Conservation (phyloP, 257 asterid genomes). For the Plantago ovata region DNA sequence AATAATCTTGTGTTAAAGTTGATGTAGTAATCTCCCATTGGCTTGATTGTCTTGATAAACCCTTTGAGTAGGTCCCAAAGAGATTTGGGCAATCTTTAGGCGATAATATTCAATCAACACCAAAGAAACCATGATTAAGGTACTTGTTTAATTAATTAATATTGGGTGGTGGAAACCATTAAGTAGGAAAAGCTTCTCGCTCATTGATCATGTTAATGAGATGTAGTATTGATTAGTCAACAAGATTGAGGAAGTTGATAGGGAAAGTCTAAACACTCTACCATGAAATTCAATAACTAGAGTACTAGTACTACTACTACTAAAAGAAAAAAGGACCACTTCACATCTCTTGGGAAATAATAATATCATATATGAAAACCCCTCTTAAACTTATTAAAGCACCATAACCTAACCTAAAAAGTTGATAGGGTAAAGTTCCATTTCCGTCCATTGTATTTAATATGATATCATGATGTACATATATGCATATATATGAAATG, state of each 20-base stretch:
- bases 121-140: constrained; percentile 54
- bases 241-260: constrained; percentile 37
- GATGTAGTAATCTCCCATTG: constrained; percentile 38
- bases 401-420: too few species aligned
- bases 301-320: too few species aligned
- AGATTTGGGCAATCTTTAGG: constrained; percentile 70
- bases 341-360: not conserved
- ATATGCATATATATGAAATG: too few species aligned
- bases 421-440: too few species aligned
- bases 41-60: constrained; percentile 49
- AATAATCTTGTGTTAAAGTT: constrained; percentile 37
- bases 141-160: constrained; percentile 31
- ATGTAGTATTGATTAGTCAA: constrained; percentile 45
- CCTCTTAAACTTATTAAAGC: too few species aligned
- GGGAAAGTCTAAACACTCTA: constrained; percentile 27
- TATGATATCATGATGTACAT: too few species aligned
- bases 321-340: constrained; percentile 2
- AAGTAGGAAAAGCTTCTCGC: constrained; percentile 28
- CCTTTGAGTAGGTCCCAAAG: constrained; percentile 47
- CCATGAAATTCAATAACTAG: constrained; percentile 1
- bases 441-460: too few species aligned
- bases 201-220: constrained; percentile 30
- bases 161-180: constrained; percentile 65
- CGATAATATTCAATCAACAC: constrained; percentile 71
- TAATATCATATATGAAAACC: not conserved